Evolutionary conservation across 2,329 filamentous ascomycete species (phyloP).

Genomic region (Fusarium transvaalense): DNA sequence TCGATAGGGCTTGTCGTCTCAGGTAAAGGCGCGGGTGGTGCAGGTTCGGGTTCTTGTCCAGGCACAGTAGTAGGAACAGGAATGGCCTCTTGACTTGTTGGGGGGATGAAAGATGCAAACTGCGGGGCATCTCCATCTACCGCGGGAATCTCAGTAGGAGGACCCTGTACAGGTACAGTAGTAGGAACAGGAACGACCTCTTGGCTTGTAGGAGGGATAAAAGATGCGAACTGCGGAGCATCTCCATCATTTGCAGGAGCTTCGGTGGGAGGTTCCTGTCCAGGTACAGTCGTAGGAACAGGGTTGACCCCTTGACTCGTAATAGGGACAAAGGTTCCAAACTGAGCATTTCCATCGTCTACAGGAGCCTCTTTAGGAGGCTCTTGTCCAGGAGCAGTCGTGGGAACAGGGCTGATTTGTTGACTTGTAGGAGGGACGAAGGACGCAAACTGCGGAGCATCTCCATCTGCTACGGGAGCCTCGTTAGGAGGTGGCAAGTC

Average conservation of each 20-base stretch:
- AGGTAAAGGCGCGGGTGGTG: conserved; percentile 4
- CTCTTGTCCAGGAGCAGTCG: conserved; percentile 19
- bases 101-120: conserved; percentile 35
- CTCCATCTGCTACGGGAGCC: conserved; percentile 21
- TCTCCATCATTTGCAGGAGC: conserved; percentile 18
- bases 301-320: conserved; percentile 22
- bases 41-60: conserved; percentile 25
- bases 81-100: conserved; percentile 21
- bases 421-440: conserved; percentile 30
- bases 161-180: conserved; percentile 6
- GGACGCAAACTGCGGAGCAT: conserved; percentile 34
- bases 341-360: conserved; percentile 22
- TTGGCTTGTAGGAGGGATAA: conserved; percentile 28
- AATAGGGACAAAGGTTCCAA: conserved; percentile 34
- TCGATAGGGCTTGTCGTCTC: conserved; percentile 16
- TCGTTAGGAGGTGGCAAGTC: conserved; percentile 12
- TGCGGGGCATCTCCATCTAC: conserved; percentile 21
- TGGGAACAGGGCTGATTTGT: conserved; percentile 18
- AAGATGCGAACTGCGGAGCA: conserved; percentile 33
- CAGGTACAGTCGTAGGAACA: conserved; percentile 21
- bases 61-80: conserved; percentile 20
- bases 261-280: conserved; percentile 1
- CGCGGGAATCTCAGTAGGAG: conserved; percentile 3
- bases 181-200: conserved; percentile 22
- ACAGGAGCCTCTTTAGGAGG: conserved; percentile 4